Evolutionary conservation across 169 alveolate genomes (phyloP).

Genomic region (Cryptosporidium sp.): DNA sequence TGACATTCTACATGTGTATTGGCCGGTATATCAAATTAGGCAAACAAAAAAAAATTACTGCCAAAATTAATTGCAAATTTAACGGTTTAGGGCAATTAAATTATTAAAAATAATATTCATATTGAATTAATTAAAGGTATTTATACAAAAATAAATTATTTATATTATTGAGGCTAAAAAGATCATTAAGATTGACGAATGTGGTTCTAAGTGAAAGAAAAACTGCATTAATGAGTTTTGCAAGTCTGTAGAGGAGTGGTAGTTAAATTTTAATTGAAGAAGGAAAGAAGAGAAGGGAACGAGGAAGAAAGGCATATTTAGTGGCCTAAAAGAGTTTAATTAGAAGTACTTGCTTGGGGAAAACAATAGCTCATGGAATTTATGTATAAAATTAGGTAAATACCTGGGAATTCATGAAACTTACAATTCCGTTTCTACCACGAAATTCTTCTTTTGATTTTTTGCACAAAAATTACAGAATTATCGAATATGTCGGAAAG

Average conservation of each 20-base stretch:
- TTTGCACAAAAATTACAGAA: conserved; percentile 47
- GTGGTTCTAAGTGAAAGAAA: background rate
- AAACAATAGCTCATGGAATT: background rate
- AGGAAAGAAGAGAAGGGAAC: background rate
- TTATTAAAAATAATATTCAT: background rate
- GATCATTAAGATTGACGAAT: background rate
- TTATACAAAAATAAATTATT: background rate
- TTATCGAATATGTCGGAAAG: conserved; percentile 69
- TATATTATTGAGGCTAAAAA: background rate
- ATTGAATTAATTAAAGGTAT: background rate
- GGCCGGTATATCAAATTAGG: conserved; percentile 10
- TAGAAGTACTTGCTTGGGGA: background rate
- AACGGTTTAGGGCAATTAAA: background rate
- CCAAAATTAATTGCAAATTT: background rate
- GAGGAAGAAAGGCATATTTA: background rate
- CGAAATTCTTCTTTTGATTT: conserved; percentile 72
- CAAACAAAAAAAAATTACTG: background rate
- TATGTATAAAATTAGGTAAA: background rate
- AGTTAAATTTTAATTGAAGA: background rate
- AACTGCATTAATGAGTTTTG: background rate
- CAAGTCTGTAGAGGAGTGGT: background rate
- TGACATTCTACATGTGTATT: background rate
- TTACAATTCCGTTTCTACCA: conserved; percentile 63
- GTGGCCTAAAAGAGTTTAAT: background rate
- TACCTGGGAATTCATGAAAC: conserved; percentile 34